Evolutionary conservation across 148 eudicot species (phyloP), one percentile per base, ranked within the genome.

Genomic region (Amaranthus cruentus): DNA sequence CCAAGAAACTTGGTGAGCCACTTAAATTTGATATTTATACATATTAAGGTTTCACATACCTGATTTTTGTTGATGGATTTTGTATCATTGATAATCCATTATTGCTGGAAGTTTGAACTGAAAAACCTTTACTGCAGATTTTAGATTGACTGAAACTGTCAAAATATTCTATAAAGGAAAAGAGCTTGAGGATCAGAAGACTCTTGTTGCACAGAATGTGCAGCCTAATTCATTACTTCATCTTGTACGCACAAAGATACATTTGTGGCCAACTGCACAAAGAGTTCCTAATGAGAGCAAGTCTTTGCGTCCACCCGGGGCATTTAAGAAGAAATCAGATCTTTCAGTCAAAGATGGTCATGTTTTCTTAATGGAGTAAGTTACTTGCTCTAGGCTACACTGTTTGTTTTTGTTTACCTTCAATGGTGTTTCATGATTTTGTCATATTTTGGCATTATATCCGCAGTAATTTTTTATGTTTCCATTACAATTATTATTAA

Each of bases 341-440:
- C 96, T 95, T 56, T 91, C 97, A 44, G 93, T 85, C 62, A 91
- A 84, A 85, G 97, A 95, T 83, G 99, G 99, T 74, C 97, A 90
- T 87, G 89, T 95, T 79, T 95, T 91, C 79, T 80, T 95, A 53
- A 91, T 91, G 97, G 99, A 95, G 99, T 95, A 87, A 89, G 98
- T 75, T 13, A 47, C 12, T 54, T 47, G 42, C 42, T 38, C 42
- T 6, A 2, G 14, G 18, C 13, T 67, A 11, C 46, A 10, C 44
- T 68, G 18, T 46, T 12, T 15, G n/a, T 28, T 28, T 28, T 28
- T 28, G 2, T 28, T 28, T 28, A 28, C 38, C 38, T 28, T 28
- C 38, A 28, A 28, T 28, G 38, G 38, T 28, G 38, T 28, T 28
- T 28, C 38, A 28, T 28, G 38, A 28, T 28, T 28, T 28, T 28